Conservation (phyloP, 2,329 filamentous ascomycete species). For the Verticillium tricorpus region DNA sequence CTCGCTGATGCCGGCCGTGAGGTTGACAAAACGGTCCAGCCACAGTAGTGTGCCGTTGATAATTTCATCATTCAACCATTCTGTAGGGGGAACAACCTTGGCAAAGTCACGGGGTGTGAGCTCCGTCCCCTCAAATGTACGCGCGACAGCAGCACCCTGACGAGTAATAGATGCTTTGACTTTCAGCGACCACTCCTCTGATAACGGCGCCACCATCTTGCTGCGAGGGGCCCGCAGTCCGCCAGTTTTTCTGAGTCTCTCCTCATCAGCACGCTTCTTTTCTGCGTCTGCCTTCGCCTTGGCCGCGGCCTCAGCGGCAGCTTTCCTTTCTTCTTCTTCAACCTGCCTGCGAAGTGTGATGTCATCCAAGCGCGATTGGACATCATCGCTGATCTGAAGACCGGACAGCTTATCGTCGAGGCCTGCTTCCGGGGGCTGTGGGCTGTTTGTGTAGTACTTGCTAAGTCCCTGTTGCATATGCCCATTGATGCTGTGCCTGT, state of each 20-base stretch:
- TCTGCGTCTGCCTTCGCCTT: slow-evolving; percentile 4
- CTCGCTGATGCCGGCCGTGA: slow-evolving; percentile 46
- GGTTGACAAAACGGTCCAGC: slow-evolving; percentile 56
- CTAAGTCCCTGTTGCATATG: neutral
- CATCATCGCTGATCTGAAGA: slow-evolving; percentile 11
- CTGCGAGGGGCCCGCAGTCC: slow-evolving; percentile 8
- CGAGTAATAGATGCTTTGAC: neutral
- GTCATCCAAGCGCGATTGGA: slow-evolving; percentile 12
- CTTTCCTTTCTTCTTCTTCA: slow-evolving; percentile 8
- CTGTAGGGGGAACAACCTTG: slow-evolving; percentile 50
- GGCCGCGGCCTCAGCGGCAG: neutral
- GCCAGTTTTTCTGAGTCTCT: slow-evolving; percentile 8
- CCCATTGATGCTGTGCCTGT: neutral
- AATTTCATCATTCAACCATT: slow-evolving; percentile 75
- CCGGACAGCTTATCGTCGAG: neutral
- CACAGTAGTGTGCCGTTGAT: slow-evolving; percentile 63
- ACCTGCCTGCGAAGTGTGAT: slow-evolving; percentile 8
- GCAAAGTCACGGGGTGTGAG: slow-evolving; percentile 52
- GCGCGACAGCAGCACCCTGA: slow-evolving; percentile 3
- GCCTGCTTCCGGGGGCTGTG: neutral
- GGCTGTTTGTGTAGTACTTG: neutral
- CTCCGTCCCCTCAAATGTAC: slow-evolving; percentile 8
- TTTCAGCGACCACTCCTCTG: slow-evolving; percentile 4
- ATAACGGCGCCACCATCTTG: slow-evolving; percentile 5
- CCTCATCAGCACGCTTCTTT: slow-evolving; percentile 1